Conservation (phyloP, 2,329 filamentous ascomycete species). For the Fusarium chaquense region DNA sequence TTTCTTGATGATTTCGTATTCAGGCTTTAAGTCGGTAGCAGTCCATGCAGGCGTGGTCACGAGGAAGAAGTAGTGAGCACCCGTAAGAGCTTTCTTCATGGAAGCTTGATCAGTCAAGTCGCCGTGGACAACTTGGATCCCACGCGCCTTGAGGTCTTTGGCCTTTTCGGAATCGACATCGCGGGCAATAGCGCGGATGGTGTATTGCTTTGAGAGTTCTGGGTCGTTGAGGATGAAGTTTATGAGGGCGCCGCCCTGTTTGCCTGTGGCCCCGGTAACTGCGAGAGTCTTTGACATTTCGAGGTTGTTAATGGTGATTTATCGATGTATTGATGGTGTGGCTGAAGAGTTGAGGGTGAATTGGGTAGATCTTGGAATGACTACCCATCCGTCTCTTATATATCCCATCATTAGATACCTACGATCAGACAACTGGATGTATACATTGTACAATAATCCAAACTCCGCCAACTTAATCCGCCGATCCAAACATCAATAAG, state of each 20-base stretch:
- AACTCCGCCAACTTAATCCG: constrained; percentile 1
- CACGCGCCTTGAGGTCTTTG: constrained; percentile 47
- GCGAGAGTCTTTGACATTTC: constrained; percentile 54
- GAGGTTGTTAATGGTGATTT: not conserved
- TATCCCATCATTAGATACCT: not conserved
- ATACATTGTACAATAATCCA: not conserved
- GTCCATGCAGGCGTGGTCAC: constrained; percentile 60
- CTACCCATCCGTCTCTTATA: constrained; percentile 1
- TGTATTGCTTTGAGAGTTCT: constrained; percentile 59
- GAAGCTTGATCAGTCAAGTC: constrained; percentile 56
- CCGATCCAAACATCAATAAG: not conserved
- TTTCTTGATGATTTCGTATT: constrained; percentile 55
- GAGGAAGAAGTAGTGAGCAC: constrained; percentile 62
- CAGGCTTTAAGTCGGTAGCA: constrained; percentile 47
- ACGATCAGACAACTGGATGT: not conserved
- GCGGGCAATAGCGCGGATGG: constrained; percentile 64
- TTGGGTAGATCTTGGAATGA: not conserved
- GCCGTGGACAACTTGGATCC: constrained; percentile 54
- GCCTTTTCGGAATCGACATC: constrained; percentile 54
- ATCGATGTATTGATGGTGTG: not conserved
- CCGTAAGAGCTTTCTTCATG: constrained; percentile 56
- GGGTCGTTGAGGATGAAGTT: constrained; percentile 59
- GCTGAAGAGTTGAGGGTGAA: not conserved
- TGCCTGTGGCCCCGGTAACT: constrained; percentile 65
- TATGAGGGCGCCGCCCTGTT: constrained; percentile 64